Evolutionary conservation across 2,329 filamentous ascomycete genomes (phyloP), one percentile per base, ranked within the genome.

Genomic region (Fusarium bactridioides): DNA sequence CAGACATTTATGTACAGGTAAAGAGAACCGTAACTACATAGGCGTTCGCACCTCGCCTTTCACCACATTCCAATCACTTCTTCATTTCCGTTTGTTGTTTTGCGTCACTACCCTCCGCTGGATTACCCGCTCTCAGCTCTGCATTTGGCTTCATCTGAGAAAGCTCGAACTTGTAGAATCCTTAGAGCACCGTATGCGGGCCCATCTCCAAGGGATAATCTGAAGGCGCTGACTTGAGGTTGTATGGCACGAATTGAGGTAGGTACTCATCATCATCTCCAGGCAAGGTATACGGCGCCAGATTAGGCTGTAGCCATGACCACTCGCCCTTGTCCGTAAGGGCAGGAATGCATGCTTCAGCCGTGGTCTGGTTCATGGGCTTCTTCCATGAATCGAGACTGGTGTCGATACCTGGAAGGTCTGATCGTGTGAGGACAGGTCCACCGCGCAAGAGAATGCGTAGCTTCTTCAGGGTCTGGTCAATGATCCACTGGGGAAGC

Each of bases 401-500:
- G 7, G 37, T 31, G 27, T 56, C 53, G 0, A 56, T 56, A 2
- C 53, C 53, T 10, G 38, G 53, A 7, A 56, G 27, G 16, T 56
- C 53, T 25, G 27, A 9, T 12, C 53, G 2, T 45, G 53, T 45
- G 1, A 56, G 9, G 2, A 56, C 53, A 5, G 53, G 53, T 16
- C 53, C 53, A 7, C 53, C 53, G 2, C 53, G 38, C 7, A 56
- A 16, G 21, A 56, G 53, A 1, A 56, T 45, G 7, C 53, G 53
- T 7, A 56, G 53, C 1, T 56, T 56, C 53, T 45, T 56, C 5
- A 56, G 53, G 2, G 53, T 56, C 27, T 56, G 53, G 16, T 56
- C 53, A 7, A 56, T 56, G 27, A 56, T 56, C 38, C 53, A 56
- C 21, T 45, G 53, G 21, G 53, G 53, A 7, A 56, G 53, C 27